Conservation (phyloP, 306 rosid genomes). For the Neltuma alba region DNA sequence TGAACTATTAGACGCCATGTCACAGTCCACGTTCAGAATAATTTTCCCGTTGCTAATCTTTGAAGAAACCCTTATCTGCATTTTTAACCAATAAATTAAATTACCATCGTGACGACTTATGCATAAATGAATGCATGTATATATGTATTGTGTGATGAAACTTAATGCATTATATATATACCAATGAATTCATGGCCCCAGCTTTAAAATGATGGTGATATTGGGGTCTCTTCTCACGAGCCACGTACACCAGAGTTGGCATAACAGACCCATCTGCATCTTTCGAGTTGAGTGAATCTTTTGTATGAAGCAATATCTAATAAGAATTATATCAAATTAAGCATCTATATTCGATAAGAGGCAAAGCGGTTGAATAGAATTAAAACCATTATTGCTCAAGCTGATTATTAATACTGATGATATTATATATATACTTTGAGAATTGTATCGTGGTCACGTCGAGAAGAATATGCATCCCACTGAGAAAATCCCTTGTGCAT, state of each 20-base stretch:
- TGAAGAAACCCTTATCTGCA: conserved; percentile 87
- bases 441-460: conserved; percentile 68
- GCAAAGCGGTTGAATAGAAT: too few relatives aligned
- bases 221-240: conserved; percentile 85
- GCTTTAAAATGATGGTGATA: conserved; percentile 80
- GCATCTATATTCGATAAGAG: too few relatives aligned
- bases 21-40: conserved; percentile 82
- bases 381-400: neutral
- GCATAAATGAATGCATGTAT: neutral
- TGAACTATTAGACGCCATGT: conserved; percentile 81
- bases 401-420: neutral
- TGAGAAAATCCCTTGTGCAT: conserved; percentile 57
- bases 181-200: conserved; percentile 94
- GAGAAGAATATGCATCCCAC: conserved; percentile 72
- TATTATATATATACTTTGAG: conserved; percentile 50
- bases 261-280: conserved; percentile 58
- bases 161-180: neutral
- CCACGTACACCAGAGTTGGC: conserved; percentile 80
- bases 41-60: conserved; percentile 73
- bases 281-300: conserved; percentile 47
- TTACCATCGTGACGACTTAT: neutral
- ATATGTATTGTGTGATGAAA: neutral
- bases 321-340: neutral
- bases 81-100: neutral
- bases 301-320: conserved; percentile 70